Evolutionary conservation across 2,329 filamentous ascomycete genomes (phyloP).

Genomic region (Setomelanomma holmii): DNA sequence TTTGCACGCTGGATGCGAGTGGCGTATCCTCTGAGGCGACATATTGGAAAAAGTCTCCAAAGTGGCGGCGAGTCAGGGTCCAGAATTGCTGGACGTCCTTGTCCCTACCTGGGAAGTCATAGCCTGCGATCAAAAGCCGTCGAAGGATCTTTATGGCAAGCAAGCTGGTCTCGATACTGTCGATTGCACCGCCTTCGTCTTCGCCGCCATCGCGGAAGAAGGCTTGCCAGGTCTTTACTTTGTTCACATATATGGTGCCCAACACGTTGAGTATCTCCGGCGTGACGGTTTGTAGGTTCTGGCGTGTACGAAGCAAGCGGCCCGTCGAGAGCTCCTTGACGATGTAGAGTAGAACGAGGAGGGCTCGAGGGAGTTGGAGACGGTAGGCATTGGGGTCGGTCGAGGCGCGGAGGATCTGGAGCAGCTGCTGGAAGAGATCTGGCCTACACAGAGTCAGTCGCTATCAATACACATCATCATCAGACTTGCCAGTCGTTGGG

Average conservation of each 20-base stretch:
- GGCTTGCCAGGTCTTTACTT: constrained; percentile 72
- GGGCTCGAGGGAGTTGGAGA: constrained; percentile 71
- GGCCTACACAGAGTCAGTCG: constrained; percentile 33
- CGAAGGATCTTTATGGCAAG: constrained; percentile 80
- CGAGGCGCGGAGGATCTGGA: constrained; percentile 66
- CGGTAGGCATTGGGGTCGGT: constrained; percentile 62
- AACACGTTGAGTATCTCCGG: constrained; percentile 86
- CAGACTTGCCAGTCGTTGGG: constrained; percentile 75
- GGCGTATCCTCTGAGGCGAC: constrained; percentile 64
- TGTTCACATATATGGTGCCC: constrained; percentile 77
- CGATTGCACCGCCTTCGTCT: constrained; percentile 65
- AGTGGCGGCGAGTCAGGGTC: constrained; percentile 75
- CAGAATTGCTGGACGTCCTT: constrained; percentile 80
- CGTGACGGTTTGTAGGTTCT: constrained; percentile 76
- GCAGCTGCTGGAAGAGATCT: constrained; percentile 49
- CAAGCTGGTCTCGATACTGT: constrained; percentile 78
- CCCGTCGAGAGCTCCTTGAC: constrained; percentile 90
- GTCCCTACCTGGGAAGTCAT: constrained; percentile 82
- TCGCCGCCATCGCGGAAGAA: constrained; percentile 66
- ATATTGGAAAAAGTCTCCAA: constrained; percentile 75
- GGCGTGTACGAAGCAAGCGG: constrained; percentile 75
- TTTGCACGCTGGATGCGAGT: constrained; percentile 60
- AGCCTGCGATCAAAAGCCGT: constrained; percentile 79
- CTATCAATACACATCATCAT: constrained; percentile 1
- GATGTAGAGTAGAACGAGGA: constrained; percentile 81